Conservation (phyloP, 2,329 filamentous ascomycete species). For the Cryphonectria parasitica region DNA sequence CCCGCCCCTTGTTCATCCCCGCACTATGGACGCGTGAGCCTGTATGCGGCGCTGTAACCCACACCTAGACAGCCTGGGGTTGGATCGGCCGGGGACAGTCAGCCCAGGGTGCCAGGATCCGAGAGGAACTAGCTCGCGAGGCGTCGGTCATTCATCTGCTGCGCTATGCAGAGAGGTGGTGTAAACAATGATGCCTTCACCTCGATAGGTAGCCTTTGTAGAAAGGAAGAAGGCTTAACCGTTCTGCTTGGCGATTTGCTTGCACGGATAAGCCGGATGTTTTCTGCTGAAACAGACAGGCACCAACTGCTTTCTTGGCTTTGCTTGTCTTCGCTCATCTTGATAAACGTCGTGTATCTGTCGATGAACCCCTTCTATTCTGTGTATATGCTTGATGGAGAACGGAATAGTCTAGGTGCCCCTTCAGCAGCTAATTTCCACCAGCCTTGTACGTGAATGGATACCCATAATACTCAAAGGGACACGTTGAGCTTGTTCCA, state of each 20-base stretch:
- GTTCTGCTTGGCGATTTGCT: background rate
- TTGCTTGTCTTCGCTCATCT: background rate
- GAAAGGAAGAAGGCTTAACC: conserved; percentile 16
- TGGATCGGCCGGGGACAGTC: background rate
- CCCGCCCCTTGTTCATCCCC: background rate
- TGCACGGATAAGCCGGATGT: background rate
- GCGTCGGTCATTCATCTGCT: background rate
- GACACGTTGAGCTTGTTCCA: background rate
- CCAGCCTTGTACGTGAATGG: background rate
- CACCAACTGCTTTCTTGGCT: background rate
- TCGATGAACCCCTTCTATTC: background rate
- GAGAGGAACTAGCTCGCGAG: background rate
- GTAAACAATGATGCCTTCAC: background rate
- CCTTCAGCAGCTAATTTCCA: background rate
- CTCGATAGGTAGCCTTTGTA: background rate
- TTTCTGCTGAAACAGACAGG: background rate
- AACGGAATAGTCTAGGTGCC: background rate
- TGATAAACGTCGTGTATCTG: background rate
- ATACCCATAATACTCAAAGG: background rate
- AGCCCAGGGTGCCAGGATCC: background rate
- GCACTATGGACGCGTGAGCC: background rate
- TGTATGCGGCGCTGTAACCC: background rate
- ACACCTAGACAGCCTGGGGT: background rate
- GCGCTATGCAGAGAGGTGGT: background rate
- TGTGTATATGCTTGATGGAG: background rate